Evolutionary conservation across 192 early-diverging fungal genomes (phyloP).

Genomic region (Kickxella alabastrina): DNA sequence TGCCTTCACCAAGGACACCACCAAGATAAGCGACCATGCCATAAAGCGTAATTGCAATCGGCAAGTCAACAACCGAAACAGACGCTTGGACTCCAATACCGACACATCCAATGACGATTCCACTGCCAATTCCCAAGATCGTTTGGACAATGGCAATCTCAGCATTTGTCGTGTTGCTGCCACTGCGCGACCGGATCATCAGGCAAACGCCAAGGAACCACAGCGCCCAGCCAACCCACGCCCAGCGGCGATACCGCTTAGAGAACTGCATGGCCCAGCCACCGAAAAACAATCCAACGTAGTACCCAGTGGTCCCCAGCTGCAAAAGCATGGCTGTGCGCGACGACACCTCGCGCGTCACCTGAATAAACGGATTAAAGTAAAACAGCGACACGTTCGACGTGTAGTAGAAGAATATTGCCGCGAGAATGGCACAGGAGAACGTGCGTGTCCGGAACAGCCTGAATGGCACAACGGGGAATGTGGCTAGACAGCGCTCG

Average conservation of each 20-base stretch:
- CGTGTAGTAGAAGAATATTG: constrained; percentile 40
- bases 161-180: constrained; percentile 21
- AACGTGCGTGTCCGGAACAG: constrained; percentile 45
- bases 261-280: constrained; percentile 50
- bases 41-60: constrained; percentile 46
- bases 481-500: constrained; percentile 59
- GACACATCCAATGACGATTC: constrained; percentile 40
- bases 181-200: constrained; percentile 44
- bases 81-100: constrained; percentile 46
- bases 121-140: constrained; percentile 33
- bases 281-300: constrained; percentile 35
- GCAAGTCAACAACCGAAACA: constrained; percentile 25
- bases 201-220: constrained; percentile 35
- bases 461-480: constrained; percentile 58
- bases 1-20: constrained; percentile 43
- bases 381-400: constrained; percentile 42
- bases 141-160: constrained; percentile 45
- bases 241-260: constrained; percentile 39
- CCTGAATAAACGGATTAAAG: constrained; percentile 44
- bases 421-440: constrained; percentile 31
- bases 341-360: constrained; percentile 28
- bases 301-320: constrained; percentile 32
- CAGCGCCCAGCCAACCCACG: constrained; percentile 44
- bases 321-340: constrained; percentile 46
- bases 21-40: constrained; percentile 47